Percentiles rank a stretch among this genome's conserved stretches.
Conservation (phyloP, 2,329 filamentous ascomycete species). For the Pochonia chlamydosporia region DNA sequence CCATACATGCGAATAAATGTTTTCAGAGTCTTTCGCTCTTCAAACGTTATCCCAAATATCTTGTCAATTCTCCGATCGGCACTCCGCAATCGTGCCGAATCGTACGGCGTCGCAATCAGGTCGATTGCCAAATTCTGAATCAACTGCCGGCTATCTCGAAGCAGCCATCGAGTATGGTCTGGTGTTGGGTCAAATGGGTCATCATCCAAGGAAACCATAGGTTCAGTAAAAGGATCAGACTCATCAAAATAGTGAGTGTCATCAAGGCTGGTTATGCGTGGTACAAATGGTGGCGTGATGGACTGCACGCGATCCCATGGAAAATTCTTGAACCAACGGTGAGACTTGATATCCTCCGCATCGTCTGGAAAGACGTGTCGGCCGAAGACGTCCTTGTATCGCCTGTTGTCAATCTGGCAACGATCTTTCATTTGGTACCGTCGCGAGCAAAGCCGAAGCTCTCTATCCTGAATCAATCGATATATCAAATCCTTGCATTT, state of each 20-base stretch:
- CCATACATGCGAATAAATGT: conserved; percentile 47
- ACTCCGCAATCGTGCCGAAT: conserved; percentile 40
- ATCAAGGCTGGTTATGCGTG: conserved; percentile 59
- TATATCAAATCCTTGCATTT: conserved; percentile 74
- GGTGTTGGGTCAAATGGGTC: conserved; percentile 23
- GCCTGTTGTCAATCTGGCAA: conserved; percentile 14
- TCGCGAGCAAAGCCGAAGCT: conserved; percentile 68
- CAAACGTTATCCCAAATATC: conserved; percentile 23
- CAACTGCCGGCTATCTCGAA: conserved; percentile 32
- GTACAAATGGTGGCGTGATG: conserved; percentile 71
- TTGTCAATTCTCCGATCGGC: conserved; percentile 44
- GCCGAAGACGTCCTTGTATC: conserved; percentile 20
- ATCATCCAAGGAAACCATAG: conserved; percentile 41
- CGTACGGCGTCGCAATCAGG: conserved; percentile 42
- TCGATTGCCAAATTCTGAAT: conserved; percentile 38
- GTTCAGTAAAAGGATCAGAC: conserved; percentile 64
- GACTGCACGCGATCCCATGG: conserved; percentile 72
- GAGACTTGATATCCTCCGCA: conserved; percentile 81
- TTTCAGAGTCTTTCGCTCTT: conserved; percentile 38
- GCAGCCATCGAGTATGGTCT: conserved; percentile 23
- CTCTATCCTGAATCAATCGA: conserved; percentile 66
- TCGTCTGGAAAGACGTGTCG: conserved; percentile 77
- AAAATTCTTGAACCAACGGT: conserved; percentile 78
- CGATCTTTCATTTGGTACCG: conserved; percentile 66
- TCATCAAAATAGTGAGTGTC: conserved; percentile 91